Evolutionary conservation across 176 grass and related monocot genomes (phyloP).

Genomic region (Bothriochloa decipiens): DNA sequence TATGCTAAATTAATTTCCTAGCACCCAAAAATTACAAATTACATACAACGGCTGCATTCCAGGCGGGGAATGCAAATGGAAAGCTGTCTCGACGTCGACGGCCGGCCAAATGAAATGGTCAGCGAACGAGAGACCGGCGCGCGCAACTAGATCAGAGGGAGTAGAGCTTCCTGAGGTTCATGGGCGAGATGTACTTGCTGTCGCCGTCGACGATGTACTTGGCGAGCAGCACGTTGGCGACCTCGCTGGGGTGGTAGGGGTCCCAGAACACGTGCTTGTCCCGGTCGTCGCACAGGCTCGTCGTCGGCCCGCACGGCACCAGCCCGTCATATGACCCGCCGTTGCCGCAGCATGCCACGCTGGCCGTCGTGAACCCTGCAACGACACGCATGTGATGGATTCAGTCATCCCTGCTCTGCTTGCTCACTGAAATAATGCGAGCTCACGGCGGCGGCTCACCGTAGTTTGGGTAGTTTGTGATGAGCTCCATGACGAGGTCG

Average conservation of each 20-base stretch:
- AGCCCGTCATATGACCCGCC: constrained; percentile 74
- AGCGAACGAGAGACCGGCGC: too few relatives aligned
- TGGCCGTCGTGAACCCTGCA: constrained; percentile 70
- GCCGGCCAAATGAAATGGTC: not conserved
- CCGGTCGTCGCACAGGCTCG: constrained; percentile 66
- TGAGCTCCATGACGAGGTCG: constrained; percentile 74
- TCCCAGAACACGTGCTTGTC: constrained; percentile 81
- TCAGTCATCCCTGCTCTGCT: too few relatives aligned
- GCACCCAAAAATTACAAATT: not conserved
- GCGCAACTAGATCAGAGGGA: constrained; percentile 39
- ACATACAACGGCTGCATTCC: too few relatives aligned
- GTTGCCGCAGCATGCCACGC: constrained; percentile 76
- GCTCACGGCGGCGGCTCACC: constrained; percentile 9
- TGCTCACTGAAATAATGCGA: not conserved
- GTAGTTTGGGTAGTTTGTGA: constrained; percentile 67
- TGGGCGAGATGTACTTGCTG: constrained; percentile 73
- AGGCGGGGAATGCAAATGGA: too few relatives aligned
- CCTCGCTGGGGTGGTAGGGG: constrained; percentile 90
- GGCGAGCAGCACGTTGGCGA: constrained; percentile 69
- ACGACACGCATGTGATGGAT: too few relatives aligned
- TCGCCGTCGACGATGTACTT: constrained; percentile 89
- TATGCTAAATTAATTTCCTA: constrained; percentile 4
- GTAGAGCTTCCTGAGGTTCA: constrained; percentile 77
- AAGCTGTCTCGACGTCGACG: not conserved
- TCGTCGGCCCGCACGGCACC: constrained; percentile 74